phyloP scores from a whole-genome alignment of 768 basidiomycete species.

The Mycena capillaripes region DNA sequence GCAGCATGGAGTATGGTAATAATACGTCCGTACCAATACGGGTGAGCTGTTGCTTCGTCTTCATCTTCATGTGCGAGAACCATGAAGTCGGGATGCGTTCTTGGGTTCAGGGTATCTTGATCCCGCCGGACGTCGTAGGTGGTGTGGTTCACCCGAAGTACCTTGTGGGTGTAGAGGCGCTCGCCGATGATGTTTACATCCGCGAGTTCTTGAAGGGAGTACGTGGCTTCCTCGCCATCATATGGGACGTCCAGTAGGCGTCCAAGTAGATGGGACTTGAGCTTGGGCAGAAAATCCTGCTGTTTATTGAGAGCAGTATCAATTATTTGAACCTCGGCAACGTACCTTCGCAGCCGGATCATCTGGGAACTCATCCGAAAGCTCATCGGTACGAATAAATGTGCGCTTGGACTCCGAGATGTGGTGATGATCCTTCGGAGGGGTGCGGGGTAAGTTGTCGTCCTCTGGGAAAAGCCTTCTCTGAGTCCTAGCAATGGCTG shows the following conservation, averaged over 20 bases:
- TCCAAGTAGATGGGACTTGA: neutral
- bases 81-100: neutral
- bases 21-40: constrained; percentile 12
- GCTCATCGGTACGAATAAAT: neutral
- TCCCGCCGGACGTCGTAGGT: constrained; percentile 3
- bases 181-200: constrained; percentile 7
- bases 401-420: constrained; percentile 23
- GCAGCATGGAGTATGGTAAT: constrained; percentile 7
- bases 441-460: neutral
- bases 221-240: neutral
- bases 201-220: neutral
- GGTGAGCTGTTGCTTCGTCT: neutral
- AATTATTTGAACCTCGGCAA: neutral
- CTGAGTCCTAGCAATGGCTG: neutral
- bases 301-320: neutral
- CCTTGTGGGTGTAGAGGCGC: neutral
- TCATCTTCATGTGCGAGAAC: no score
- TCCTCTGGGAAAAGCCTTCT: no score
- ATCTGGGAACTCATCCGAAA: neutral
- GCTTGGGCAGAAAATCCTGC: neutral
- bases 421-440: constrained; percentile 15
- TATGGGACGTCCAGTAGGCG: neutral
- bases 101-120: constrained; percentile 4
- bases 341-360: neutral
- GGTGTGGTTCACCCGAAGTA: constrained; percentile 15